Evolutionary conservation across 768 basidiomycete species (phyloP), one percentile per base, ranked within the genome.

Genomic region (Xerocomellus amylosporus): DNA sequence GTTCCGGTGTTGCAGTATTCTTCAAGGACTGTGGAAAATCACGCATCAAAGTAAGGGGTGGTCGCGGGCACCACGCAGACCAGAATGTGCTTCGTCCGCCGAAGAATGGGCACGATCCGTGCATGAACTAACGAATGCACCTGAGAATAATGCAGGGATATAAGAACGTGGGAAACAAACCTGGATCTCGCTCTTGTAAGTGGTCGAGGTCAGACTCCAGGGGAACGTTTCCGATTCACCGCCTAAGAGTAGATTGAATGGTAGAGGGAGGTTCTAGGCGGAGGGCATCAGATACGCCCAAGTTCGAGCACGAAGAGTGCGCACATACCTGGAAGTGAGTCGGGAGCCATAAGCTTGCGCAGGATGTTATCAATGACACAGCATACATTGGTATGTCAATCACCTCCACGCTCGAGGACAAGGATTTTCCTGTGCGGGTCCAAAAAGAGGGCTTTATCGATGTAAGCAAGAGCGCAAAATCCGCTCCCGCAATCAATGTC

Each of bases 41-140:
- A 1, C 62, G 62, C 51, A 63, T 54, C 22, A 59, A 38, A 6
- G 13, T 40, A 5, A 34, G 24, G 20, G 44, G 42, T 2, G 61
- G 61, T 7, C 43, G 51, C 22, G 61, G 61, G n/a, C 48, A 58
- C 61, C 61, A 62, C 2, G 61, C 61, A 13, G 60, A 62, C 38
- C 38, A 62, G 38, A 62, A 59, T 9, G 50, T 34, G 28, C 55
- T 58, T 6, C 61, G 56, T 17, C 61, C 61, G 19, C 61, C 61
- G 39, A 62, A 62, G 46, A 52, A 62, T 26, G 59, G 59, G 33
- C 50, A 47, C 10, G 53, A 59, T 10, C 60, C 60, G 15, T 38
- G 51, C 19, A 61, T 41, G 45, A 53, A 61, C 59, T 58, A 19
- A 42, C 17, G 24, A 24, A 24, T 24, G 4, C 4, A 41, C 22